Percentiles rank a stretch among this genome's conserved stretches.
Conservation (phyloP, 345 rosid species). For the Salix koriyanagi region DNA sequence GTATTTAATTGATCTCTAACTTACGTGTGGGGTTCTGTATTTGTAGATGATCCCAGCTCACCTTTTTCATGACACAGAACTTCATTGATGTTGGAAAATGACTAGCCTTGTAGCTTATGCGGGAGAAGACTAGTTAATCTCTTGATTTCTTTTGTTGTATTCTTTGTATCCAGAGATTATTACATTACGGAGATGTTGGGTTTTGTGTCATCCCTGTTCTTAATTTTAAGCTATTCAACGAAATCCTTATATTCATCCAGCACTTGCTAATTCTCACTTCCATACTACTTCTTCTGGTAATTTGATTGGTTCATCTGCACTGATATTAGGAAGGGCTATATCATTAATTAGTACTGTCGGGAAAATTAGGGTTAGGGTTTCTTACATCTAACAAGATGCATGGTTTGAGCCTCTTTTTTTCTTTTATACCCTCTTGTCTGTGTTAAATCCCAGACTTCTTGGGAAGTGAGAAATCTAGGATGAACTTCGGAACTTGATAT, state of each 20-base stretch:
- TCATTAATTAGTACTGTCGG: not conserved
- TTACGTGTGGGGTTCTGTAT: conserved; percentile 15
- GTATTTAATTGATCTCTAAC: conserved; percentile 36
- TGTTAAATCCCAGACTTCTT: not conserved
- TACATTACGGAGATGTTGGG: conserved; percentile 20
- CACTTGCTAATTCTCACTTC: not conserved
- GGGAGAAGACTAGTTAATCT: conserved; percentile 1
- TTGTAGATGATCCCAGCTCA: conserved; percentile 18
- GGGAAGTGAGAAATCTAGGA: conserved; percentile 4
- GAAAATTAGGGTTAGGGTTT: conserved; percentile 49
- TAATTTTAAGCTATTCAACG: not conserved
- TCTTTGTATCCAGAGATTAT: conserved; percentile 23
- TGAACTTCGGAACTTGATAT: conserved; percentile 13
- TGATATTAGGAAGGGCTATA: not conserved
- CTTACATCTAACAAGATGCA: conserved; percentile 2
- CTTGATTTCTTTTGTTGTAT: conserved; percentile 14
- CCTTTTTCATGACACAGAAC: conserved; percentile 2
- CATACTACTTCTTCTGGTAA: not conserved
- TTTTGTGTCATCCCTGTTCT: conserved; percentile 9
- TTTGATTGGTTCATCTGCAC: not conserved
- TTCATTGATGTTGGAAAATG: not conserved
- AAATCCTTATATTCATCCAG: not conserved
- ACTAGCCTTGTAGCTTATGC: conserved; percentile 13
- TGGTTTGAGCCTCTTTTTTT: not conserved
- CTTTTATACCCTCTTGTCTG: not conserved